Evolutionary conservation across 352 stramenopile species (phyloP), one percentile per base, ranked within the genome.

Genomic region (Globisporangium lucens): DNA sequence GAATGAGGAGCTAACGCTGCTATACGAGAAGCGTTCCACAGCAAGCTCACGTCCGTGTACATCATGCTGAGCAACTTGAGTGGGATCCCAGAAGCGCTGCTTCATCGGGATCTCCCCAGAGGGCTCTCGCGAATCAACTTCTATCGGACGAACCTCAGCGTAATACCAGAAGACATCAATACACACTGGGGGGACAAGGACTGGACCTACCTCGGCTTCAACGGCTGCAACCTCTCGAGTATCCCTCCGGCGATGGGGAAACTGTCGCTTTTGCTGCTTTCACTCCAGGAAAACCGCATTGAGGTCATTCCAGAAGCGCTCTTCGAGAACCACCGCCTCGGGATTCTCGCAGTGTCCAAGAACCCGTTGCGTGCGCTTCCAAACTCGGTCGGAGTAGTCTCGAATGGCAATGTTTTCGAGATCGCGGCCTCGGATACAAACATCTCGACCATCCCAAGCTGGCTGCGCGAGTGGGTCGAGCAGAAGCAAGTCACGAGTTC

Each of bases 291-390:
- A 9, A 64, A 56, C 41, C 13, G 4, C 29, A 24, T 64, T 6
- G 24, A 20, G 67, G 79, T 87, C 29, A 76, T 78, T 33, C 85
- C 53, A 64, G 88, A 85, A 17, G 75, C 80, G 35, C 58, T 79
- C 71, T 78, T 77, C 67, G 89, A 90, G 61, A 74, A 75, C 61
- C 83, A 58, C 24, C 75, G 73, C 47, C 89, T 82, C 47, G 89
- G 43, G 24, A 79, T 79, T 33, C 87, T 73, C 24, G 89, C 73
- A 0, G 78, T 79, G 49, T 79, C 66, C 15, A 68, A 78, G n/a
- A 74, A 78, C 49, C 82, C 80, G 22, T 72, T 70, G 10, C 46
- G 36, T 10, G 51, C 70, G 35, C 80, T 89, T 17, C 49, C 64
- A 3, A 74, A 63, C 7, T 63, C 56, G 20, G 20, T n/a, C 24